phyloP scores from a whole-genome alignment of 2,329 filamentous ascomycete species.

The Claviceps sp. region DNA sequence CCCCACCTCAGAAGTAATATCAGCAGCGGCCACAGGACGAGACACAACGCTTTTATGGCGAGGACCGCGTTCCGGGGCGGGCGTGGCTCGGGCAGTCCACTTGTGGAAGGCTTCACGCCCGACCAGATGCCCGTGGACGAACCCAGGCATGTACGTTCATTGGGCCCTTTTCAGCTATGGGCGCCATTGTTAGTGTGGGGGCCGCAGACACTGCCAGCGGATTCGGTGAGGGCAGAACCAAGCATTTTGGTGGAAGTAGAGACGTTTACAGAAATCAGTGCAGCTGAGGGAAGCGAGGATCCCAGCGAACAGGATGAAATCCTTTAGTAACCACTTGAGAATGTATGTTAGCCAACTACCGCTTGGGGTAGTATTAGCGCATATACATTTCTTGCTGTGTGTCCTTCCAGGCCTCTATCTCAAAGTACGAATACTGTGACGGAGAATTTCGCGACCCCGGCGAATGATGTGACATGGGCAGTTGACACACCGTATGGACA shows the following conservation, averaged over 20 bases:
- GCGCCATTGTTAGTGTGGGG: not conserved
- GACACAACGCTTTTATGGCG: not conserved
- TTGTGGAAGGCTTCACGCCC: constrained; percentile 8
- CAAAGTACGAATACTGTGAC: too few species aligned
- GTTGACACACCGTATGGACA: too few species aligned
- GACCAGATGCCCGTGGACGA: constrained; percentile 7
- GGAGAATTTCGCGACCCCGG: too few species aligned
- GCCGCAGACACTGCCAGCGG: not conserved
- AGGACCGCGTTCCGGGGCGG: constrained; percentile 10
- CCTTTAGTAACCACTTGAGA: not conserved
- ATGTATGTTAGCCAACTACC: not conserved
- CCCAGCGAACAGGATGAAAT: not conserved
- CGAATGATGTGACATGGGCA: too few species aligned
- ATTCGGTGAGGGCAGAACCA: not conserved
- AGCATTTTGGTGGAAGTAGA: not conserved
- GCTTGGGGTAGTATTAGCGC: not conserved
- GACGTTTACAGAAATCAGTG: not conserved
- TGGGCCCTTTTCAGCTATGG: not conserved
- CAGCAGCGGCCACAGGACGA: not conserved
- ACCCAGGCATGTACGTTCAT: not conserved
- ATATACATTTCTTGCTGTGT: not conserved
- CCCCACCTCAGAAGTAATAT: too few species aligned
- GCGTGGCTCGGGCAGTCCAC: constrained; percentile 11
- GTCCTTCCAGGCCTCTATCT: too few species aligned
- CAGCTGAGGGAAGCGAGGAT: not conserved